Conservation (phyloP, 2,329 filamentous ascomycete species). For the Colletotrichum truncatum region DNA sequence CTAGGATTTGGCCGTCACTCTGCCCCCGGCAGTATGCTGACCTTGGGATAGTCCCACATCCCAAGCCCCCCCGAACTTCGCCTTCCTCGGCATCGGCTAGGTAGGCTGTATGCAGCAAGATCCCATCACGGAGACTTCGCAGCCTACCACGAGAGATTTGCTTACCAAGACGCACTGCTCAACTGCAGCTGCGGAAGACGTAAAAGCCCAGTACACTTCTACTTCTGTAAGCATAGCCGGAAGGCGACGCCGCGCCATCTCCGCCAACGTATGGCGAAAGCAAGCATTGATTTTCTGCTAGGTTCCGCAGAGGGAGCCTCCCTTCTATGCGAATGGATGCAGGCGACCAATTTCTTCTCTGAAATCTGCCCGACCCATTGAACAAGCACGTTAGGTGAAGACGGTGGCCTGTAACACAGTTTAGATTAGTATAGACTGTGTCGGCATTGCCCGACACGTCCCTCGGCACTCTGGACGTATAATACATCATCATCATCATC, state of each 20-base stretch:
- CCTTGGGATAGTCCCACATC: neutral
- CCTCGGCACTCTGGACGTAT: neutral
- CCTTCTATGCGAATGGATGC: neutral
- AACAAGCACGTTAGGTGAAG: neutral
- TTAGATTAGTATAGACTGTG: neutral
- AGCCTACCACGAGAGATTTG: neutral
- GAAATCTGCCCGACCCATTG: neutral
- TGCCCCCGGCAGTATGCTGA: neutral
- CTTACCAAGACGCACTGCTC: neutral
- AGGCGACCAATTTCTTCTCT: slow-evolving; percentile 2
- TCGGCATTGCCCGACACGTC: neutral
- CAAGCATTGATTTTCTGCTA: neutral
- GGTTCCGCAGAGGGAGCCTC: neutral
- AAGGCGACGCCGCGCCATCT: neutral
- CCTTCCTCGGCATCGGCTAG: neutral
- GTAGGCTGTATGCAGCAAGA: neutral
- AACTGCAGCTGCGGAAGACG: neutral
- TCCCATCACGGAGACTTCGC: neutral
- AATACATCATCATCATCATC: neutral
- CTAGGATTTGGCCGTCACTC: neutral
- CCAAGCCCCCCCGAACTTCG: neutral
- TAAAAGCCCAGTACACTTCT: neutral
- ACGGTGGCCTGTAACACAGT: neutral
- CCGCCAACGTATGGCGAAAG: neutral
- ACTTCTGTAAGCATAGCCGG: neutral